These are phyloP conservation scores for Euphorbia peplus DNA, from an alignment of 345 rosid species.

Conservation along the genomic window DNA sequence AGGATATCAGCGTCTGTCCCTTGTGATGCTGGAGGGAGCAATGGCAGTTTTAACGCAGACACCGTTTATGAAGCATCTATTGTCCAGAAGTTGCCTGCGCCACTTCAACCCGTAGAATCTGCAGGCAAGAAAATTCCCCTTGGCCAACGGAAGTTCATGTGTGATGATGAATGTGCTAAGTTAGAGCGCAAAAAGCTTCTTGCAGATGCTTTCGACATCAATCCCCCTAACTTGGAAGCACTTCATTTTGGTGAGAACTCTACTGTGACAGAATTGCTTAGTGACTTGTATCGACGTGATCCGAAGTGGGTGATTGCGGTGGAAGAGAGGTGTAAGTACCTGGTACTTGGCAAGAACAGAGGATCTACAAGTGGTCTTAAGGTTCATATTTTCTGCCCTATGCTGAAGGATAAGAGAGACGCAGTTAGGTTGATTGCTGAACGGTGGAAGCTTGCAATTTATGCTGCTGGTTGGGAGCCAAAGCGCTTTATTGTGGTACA, in stretches of 20 bases:
- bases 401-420: conserved; percentile 91
- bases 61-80: conserved; percentile 60
- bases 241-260: conserved; percentile 87
- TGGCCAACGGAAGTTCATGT: conserved; percentile 84
- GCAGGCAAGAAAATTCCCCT: conserved; percentile 56
- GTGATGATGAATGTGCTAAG: conserved; percentile 88
- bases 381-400: conserved; percentile 88
- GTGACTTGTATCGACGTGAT: conserved; percentile 86
- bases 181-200: conserved; percentile 86
- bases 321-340: conserved; percentile 88
- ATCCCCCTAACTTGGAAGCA: conserved; percentile 65
- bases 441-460: conserved; percentile 88
- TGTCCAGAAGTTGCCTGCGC: conserved; percentile 58
- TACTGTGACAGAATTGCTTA: conserved; percentile 60
- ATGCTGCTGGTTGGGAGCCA: conserved; percentile 90
- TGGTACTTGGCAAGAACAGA: conserved; percentile 82
- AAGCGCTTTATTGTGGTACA: conserved; percentile 78
- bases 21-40: conserved; percentile 81
- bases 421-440: conserved; percentile 82
- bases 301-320: conserved; percentile 86
- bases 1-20: conserved; percentile 69
- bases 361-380: conserved; percentile 52
- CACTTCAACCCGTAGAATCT: conserved; percentile 70
- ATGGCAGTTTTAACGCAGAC: conserved; percentile 35
- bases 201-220: conserved; percentile 89